These are phyloP conservation scores for Yarrowia porcina DNA, from an alignment of 805 yeast species.

Conservation along the genomic window DNA sequence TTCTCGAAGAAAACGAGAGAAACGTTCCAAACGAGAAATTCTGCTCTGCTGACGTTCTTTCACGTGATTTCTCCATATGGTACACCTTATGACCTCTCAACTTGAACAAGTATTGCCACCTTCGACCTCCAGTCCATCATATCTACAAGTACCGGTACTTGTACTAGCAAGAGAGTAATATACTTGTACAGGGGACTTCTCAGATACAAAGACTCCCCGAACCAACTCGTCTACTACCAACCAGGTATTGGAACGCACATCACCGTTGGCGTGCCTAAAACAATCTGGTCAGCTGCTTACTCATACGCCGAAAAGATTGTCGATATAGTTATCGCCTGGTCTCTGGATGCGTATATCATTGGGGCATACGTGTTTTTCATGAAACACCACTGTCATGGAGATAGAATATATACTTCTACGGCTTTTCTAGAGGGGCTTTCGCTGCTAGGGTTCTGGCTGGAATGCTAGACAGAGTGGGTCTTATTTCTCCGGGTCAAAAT, in stretches of 20 bases:
- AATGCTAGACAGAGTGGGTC: constrained; percentile 60
- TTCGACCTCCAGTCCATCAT: too few species aligned
- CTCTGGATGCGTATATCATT: constrained; percentile 53
- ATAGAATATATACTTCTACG: constrained; percentile 54
- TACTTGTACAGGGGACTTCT: too few species aligned
- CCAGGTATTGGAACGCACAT: constrained; percentile 19
- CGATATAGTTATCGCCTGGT: constrained; percentile 51
- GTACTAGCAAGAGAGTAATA: too few species aligned
- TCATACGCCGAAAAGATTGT: constrained; percentile 26
- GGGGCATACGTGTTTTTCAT: constrained; percentile 55
- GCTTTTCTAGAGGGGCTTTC: constrained; percentile 63
- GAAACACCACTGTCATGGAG: constrained; percentile 49
- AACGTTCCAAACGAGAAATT: too few species aligned
- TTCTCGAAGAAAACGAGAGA: too few species aligned
- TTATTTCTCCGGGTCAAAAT: constrained; percentile 52
- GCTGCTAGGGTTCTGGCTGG: constrained; percentile 61
- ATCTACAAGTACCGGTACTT: too few species aligned
- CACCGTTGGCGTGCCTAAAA: constrained; percentile 11
- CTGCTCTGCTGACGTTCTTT: too few species aligned
- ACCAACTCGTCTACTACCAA: constrained; percentile 25
- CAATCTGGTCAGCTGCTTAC: neutral
- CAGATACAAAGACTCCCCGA: constrained; percentile 18
- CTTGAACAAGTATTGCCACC: too few species aligned
- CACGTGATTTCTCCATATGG: too few species aligned
- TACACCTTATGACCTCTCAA: too few species aligned